Evolutionary conservation across 495 filamentous ascomycete species (phyloP).

Genomic region (Tuber brumale): DNA sequence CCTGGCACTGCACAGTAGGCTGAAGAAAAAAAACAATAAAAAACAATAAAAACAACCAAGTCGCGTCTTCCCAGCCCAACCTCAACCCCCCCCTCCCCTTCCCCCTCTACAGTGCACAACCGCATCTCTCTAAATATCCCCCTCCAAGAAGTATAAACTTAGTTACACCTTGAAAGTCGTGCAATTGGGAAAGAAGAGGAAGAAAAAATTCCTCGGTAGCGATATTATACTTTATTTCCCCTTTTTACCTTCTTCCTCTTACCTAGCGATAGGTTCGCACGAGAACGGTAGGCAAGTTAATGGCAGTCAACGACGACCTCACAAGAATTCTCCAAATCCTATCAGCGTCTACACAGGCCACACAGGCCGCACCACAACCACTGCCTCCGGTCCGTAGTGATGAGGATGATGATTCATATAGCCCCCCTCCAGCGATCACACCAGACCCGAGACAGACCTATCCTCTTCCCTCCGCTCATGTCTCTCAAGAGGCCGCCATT

Average conservation of each 20-base stretch:
- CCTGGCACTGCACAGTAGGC: background rate
- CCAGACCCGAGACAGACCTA: background rate
- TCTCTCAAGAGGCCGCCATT: constrained; percentile 18
- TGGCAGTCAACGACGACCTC: constrained; percentile 6
- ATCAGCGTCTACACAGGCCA: background rate
- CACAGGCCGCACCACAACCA: constrained; percentile 15
- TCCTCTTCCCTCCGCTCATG: background rate
- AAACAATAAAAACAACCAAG: background rate
- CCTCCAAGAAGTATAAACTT: background rate
- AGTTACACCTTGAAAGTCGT: background rate
- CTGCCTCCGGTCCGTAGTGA: background rate
- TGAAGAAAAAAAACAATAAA: background rate
- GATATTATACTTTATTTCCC: background rate
- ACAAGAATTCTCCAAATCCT: constrained; percentile 15
- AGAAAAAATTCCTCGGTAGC: background rate
- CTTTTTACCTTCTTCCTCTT: background rate
- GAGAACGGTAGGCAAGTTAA: background rate
- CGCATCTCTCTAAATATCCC: background rate
- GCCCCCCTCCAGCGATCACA: constrained; percentile 10
- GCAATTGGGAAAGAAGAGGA: background rate
- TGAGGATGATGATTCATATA: constrained; percentile 10
- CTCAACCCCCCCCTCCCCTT: background rate
- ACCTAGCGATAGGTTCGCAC: background rate
- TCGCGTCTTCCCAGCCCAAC: background rate
- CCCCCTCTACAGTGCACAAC: background rate